A percentile compares a stretch with the other conserved stretches of the same genome.
Evolutionary conservation across 106 monocot species (phyloP).

Genomic region (Allium cepa): DNA sequence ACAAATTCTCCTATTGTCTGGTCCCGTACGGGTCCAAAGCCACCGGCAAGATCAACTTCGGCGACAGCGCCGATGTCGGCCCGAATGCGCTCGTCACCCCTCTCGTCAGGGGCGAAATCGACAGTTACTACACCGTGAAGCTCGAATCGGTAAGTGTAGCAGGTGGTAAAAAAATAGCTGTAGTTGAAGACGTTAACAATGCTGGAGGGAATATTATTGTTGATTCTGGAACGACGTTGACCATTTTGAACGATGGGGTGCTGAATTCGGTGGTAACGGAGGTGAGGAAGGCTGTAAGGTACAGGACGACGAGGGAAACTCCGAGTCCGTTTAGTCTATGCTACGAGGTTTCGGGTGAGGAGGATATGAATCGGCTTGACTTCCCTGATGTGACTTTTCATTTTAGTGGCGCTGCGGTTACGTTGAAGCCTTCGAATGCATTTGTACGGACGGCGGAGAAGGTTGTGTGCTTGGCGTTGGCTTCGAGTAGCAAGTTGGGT

Average conservation of each 20-base stretch:
- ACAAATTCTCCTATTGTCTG: conserved; percentile 46
- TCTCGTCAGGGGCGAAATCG: neutral
- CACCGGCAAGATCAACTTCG: conserved; percentile 23
- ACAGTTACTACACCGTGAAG: conserved; percentile 17
- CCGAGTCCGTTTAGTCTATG: conserved; percentile 12
- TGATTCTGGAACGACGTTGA: conserved; percentile 47
- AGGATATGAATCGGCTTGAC: neutral
- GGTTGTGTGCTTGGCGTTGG: conserved; percentile 22
- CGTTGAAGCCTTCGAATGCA: conserved; percentile 10
- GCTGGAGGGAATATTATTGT: conserved; percentile 21
- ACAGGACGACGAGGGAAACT: conserved; percentile 6
- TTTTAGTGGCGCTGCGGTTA: conserved; percentile 19
- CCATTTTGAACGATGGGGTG: neutral
- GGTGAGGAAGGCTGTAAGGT: conserved; percentile 1
- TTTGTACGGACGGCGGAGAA: conserved; percentile 1
- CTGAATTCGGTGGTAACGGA: neutral
- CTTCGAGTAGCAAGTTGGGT: neutral
- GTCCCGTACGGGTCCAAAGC: conserved; percentile 2
- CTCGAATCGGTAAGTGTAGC: conserved; percentile 20
- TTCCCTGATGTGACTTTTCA: conserved; percentile 25
- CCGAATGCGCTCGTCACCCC: conserved; percentile 8
- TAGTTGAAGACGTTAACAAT: neutral
- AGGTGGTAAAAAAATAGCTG: neutral
- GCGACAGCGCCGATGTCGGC: conserved; percentile 9
- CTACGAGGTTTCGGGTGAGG: conserved; percentile 7